Evolutionary conservation across 2,329 filamentous ascomycete genomes (phyloP).

Genomic region (Zarea fungicola): DNA sequence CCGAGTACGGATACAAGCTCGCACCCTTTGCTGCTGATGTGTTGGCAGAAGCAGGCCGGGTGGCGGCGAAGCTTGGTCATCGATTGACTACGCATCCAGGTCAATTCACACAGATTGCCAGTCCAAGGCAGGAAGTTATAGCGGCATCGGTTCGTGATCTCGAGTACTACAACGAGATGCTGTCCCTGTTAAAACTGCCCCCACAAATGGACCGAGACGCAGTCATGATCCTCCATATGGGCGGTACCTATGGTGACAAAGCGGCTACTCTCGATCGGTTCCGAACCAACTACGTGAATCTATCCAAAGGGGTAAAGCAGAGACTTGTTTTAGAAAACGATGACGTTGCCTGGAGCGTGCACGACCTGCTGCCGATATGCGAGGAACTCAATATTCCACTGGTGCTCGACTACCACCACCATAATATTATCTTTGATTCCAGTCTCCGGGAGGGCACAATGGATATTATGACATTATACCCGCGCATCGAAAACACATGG

Average conservation of each 20-base stretch:
- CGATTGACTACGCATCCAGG: conserved; percentile 87
- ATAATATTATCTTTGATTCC: conserved; percentile 85
- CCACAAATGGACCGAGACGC: conserved; percentile 77
- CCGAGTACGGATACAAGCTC: conserved; percentile 79
- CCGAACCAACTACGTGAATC: conserved; percentile 61
- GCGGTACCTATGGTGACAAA: conserved; percentile 86
- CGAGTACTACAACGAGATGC: conserved; percentile 81
- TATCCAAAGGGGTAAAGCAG: conserved; percentile 67
- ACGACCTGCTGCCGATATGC: conserved; percentile 83
- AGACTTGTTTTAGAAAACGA: conserved; percentile 90
- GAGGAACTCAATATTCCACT: conserved; percentile 92
- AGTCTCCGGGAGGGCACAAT: conserved; percentile 74
- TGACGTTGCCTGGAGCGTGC: conserved; percentile 87
- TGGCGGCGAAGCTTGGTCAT: conserved; percentile 75
- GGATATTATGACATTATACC: conserved; percentile 70
- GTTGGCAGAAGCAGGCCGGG: conserved; percentile 68
- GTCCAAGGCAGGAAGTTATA: conserved; percentile 72
- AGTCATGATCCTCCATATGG: conserved; percentile 92
- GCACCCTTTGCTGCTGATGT: conserved; percentile 72
- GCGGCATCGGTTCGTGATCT: conserved; percentile 73
- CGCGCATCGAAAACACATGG: conserved; percentile 80
- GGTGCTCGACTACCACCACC: conserved; percentile 89
- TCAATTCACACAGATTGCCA: conserved; percentile 88
- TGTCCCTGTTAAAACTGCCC: conserved; percentile 70
- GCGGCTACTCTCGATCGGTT: conserved; percentile 72